Evolutionary conservation across 1,139 yeast species (phyloP).

Genomic region (Taphrina populina): DNA sequence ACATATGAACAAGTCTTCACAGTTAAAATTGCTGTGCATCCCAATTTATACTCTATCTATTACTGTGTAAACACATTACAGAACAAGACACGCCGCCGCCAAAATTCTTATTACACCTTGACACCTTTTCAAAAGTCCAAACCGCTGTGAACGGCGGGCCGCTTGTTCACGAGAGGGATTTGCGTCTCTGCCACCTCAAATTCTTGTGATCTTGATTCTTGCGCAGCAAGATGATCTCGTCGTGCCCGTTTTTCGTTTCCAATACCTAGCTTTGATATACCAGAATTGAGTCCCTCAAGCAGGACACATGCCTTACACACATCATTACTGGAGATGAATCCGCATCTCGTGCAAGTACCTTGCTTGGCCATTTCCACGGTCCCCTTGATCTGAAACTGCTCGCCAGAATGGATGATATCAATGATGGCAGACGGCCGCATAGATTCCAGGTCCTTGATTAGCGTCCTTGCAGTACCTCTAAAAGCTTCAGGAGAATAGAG

Average conservation of each 20-base stretch:
- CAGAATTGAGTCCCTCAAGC: slow-evolving; percentile 77
- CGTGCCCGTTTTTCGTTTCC: slow-evolving; percentile 33
- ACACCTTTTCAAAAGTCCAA: slow-evolving; percentile 13
- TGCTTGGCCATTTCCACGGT: slow-evolving; percentile 48
- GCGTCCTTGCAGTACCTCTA: slow-evolving; percentile 92
- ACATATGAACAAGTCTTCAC: too few relatives aligned
- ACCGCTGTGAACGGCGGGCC: slow-evolving; percentile 14
- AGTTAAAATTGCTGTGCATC: too few relatives aligned
- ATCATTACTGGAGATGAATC: slow-evolving; percentile 81
- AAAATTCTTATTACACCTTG: too few relatives aligned
- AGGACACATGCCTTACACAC: slow-evolving; percentile 92
- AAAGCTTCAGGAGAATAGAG: slow-evolving; percentile 98
- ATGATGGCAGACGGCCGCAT: slow-evolving; percentile 90
- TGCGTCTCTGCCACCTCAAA: neutral
- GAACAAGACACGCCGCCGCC: too few relatives aligned
- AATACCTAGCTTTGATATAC: slow-evolving; percentile 52
- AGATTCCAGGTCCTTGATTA: slow-evolving; percentile 84
- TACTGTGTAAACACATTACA: too few relatives aligned
- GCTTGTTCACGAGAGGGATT: neutral
- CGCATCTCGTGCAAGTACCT: slow-evolving; percentile 73
- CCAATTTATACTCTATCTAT: too few relatives aligned
- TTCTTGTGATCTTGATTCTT: neutral
- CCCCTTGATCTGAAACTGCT: slow-evolving; percentile 63
- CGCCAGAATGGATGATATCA: slow-evolving; percentile 93
- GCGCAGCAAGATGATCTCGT: slow-evolving; percentile 23